Conservation (phyloP, 2,329 filamentous ascomycete genomes). For the Nigrograna mackinnonii region DNA sequence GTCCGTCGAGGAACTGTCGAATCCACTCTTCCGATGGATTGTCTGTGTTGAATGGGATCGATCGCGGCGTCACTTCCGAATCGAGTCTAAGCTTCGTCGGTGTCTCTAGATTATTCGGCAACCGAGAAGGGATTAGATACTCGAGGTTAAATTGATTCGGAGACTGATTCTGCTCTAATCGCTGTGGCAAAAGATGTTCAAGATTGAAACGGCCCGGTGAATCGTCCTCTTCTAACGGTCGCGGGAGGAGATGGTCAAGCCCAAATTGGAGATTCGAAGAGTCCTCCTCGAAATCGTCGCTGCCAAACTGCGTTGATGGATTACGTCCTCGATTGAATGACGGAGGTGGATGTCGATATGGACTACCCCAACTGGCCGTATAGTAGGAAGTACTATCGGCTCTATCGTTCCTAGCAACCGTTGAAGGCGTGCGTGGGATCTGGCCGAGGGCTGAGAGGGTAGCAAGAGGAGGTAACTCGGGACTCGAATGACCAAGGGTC, state of each 20-base stretch:
- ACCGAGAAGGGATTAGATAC: slow-evolving; percentile 42
- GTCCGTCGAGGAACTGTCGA: slow-evolving; percentile 76
- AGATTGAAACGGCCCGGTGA: slow-evolving; percentile 7
- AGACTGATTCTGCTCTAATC: slow-evolving; percentile 33
- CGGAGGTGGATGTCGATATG: slow-evolving; percentile 71
- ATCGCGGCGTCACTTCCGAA: slow-evolving; percentile 27
- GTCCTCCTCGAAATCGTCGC: slow-evolving; percentile 43
- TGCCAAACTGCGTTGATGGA: slow-evolving; percentile 32
- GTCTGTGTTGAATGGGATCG: slow-evolving; percentile 23
- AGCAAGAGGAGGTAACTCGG: slow-evolving; percentile 43
- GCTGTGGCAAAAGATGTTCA: slow-evolving; percentile 28
- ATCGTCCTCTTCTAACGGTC: slow-evolving; percentile 16
- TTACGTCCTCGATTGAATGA: slow-evolving; percentile 33
- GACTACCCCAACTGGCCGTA: slow-evolving; percentile 90
- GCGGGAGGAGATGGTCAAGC: slow-evolving; percentile 40
- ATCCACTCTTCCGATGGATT: slow-evolving; percentile 82
- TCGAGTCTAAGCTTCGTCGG: slow-evolving; percentile 23
- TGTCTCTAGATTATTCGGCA: slow-evolving; percentile 28
- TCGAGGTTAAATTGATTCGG: slow-evolving; percentile 42
- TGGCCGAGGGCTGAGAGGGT: slow-evolving; percentile 34
- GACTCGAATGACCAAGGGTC: slow-evolving; percentile 45
- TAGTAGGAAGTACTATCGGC: slow-evolving; percentile 59
- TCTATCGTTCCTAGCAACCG: slow-evolving; percentile 29
- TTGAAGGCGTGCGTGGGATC: slow-evolving; percentile 38
- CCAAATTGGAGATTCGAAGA: slow-evolving; percentile 41